phyloP scores from a whole-genome alignment of 75 land plant species.

The Chamaecyparis obtusa region DNA sequence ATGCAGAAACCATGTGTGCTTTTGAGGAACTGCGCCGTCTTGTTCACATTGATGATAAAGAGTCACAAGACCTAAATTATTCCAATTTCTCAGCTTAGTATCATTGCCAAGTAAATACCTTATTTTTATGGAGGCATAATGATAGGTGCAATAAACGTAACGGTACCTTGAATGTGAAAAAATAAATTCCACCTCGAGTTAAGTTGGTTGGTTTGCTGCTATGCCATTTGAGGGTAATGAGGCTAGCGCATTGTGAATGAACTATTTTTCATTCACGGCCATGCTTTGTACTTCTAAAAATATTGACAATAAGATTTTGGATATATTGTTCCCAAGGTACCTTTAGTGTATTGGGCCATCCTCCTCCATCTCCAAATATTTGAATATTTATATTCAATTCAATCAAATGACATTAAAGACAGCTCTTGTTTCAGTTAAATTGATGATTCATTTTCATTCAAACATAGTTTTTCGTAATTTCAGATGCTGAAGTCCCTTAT shows the following conservation, averaged over 20 bases:
- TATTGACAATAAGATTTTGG: neutral
- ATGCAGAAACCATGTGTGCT: slow-evolving; percentile 86
- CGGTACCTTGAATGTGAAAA: neutral
- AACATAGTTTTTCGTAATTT: neutral
- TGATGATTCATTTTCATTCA: neutral
- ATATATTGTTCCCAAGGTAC: neutral
- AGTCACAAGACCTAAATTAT: neutral
- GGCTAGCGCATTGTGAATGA: neutral
- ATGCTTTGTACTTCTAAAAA: neutral
- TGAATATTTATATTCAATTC: neutral
- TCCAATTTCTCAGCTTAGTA: neutral
- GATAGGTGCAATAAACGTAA: neutral
- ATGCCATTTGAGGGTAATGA: neutral
- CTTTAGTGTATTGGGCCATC: neutral
- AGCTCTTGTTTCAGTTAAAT: neutral
- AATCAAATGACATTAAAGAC: neutral
- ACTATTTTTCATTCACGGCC: neutral
- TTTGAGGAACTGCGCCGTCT: slow-evolving; percentile 75
- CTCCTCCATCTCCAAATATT: neutral
- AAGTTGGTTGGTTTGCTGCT: neutral
- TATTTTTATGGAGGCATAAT: neutral
- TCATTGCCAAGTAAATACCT: neutral
- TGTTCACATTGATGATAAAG: slow-evolving; percentile 14
- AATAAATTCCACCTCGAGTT: neutral
- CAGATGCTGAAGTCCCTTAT: neutral